These are phyloP conservation scores for Apocynum venetum DNA, from an alignment of 257 asterid genomes.

Conservation along the genomic window DNA sequence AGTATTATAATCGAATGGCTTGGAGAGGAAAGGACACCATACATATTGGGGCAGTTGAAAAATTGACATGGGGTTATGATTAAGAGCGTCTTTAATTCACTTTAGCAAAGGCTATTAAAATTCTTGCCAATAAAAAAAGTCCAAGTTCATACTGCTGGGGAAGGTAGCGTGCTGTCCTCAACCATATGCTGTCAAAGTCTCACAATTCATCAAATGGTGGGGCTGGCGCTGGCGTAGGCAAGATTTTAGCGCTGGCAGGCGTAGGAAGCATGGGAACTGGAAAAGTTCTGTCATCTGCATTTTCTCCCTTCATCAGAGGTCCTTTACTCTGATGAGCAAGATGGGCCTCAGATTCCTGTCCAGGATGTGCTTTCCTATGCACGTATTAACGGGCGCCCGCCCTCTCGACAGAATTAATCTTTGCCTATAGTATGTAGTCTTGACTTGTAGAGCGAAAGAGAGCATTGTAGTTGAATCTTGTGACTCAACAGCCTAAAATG, in stretches of 20 bases:
- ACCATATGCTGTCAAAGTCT: conserved; percentile 19
- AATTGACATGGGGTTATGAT: conserved; percentile 1
- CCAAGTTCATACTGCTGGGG: neutral
- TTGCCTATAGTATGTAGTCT: no score
- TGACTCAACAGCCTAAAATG: neutral
- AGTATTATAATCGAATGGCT: neutral
- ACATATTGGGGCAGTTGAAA: conserved; percentile 18
- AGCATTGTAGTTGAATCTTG: neutral
- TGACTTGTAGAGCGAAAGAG: no score
- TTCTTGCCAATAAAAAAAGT: conserved; percentile 5
- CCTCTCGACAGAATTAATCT: no score
- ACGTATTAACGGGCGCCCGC: no score
- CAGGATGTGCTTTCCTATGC: no score
- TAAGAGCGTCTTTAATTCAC: neutral
- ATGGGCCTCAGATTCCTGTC: no score
- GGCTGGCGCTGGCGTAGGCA: conserved; percentile 14
- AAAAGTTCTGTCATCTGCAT: no score
- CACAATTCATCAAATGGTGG: conserved; percentile 8
- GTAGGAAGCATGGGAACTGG: neutral
- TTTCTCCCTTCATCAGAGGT: neutral
- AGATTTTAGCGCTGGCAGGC: neutral
- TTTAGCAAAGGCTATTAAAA: neutral
- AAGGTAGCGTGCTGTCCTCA: neutral
- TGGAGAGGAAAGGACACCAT: conserved; percentile 3
- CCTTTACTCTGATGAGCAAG: no score